Evolutionary conservation across 495 filamentous ascomycete genomes (phyloP).

Genomic region (Podospora bellae-mahoneyi): DNA sequence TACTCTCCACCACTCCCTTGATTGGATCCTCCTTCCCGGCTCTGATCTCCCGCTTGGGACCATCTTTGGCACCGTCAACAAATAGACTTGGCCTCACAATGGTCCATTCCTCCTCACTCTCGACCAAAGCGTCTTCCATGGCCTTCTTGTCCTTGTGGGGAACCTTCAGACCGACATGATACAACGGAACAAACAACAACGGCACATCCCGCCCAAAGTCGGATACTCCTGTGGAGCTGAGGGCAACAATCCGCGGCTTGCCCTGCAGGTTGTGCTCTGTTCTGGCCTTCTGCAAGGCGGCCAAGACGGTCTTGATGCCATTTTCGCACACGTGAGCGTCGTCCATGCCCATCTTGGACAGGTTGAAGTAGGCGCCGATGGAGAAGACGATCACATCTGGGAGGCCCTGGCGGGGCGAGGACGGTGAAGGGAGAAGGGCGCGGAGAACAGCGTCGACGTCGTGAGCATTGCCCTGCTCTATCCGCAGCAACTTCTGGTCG

Average conservation of each 20-base stretch:
- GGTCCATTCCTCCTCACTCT: slow-evolving; percentile 39
- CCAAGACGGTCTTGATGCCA: slow-evolving; percentile 46
- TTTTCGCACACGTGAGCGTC: slow-evolving; percentile 58
- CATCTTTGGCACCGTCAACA: slow-evolving; percentile 24
- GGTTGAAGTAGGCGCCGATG: slow-evolving; percentile 41
- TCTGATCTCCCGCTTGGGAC: slow-evolving; percentile 18
- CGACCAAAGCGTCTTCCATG: slow-evolving; percentile 51
- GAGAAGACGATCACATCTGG: slow-evolving; percentile 46
- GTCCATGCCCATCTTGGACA: slow-evolving; percentile 30
- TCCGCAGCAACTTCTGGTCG: slow-evolving; percentile 39
- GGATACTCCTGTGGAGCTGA: slow-evolving; percentile 55
- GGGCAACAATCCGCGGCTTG: slow-evolving; percentile 43
- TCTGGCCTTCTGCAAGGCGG: slow-evolving; percentile 35
- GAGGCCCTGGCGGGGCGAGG: slow-evolving; percentile 18
- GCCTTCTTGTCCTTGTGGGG: slow-evolving; percentile 58
- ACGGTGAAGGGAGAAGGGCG: slow-evolving; percentile 29
- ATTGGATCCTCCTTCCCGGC: slow-evolving; percentile 39
- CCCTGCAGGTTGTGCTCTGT: slow-evolving; percentile 29
- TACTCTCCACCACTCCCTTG: slow-evolving; percentile 22
- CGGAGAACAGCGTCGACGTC: slow-evolving; percentile 40
- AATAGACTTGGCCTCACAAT: slow-evolving; percentile 44
- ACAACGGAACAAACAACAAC: slow-evolving; percentile 46
- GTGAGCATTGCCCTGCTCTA: slow-evolving; percentile 53
- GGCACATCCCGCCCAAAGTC: slow-evolving; percentile 52
- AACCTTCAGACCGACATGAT: slow-evolving; percentile 46